Conservation (phyloP, 2,329 filamentous ascomycete species). For the Pseudocercospora fuligena region DNA sequence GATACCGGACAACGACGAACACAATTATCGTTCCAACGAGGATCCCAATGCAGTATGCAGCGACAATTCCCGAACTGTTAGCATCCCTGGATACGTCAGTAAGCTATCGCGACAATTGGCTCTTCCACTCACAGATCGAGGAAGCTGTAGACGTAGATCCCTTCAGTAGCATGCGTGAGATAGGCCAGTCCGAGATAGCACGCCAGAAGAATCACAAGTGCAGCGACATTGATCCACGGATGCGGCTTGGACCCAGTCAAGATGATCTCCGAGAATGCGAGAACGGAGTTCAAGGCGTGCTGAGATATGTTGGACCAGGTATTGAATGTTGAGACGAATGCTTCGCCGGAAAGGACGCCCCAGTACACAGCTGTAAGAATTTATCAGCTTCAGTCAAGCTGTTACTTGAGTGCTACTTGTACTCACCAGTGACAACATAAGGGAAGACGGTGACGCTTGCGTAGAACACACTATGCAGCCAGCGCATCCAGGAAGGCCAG, state of each 20-base stretch:
- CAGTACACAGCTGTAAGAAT: slow-evolving; percentile 48
- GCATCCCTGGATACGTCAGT: background rate
- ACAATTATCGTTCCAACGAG: slow-evolving; percentile 42
- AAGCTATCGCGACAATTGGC: background rate
- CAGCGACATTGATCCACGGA: slow-evolving; percentile 69
- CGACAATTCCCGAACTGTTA: slow-evolving; percentile 57
- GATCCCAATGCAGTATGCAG: slow-evolving; percentile 65
- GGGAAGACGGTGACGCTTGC: slow-evolving; percentile 50
- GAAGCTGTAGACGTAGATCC: slow-evolving; percentile 79
- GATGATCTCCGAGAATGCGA: slow-evolving; percentile 76
- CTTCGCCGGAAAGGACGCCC: slow-evolving; percentile 43
- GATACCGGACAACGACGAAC: slow-evolving; percentile 48
- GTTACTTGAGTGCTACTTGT: background rate
- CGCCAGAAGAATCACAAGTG: slow-evolving; percentile 70
- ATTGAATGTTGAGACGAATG: slow-evolving; percentile 43
- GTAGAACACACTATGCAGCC: slow-evolving; percentile 48
- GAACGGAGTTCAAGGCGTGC: slow-evolving; percentile 74
- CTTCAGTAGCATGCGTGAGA: slow-evolving; percentile 69
- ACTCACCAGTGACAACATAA: slow-evolving; percentile 51
- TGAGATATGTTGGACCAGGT: slow-evolving; percentile 69
- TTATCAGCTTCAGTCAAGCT: background rate
- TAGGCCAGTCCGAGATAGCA: slow-evolving; percentile 77
- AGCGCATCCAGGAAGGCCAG: slow-evolving; percentile 46
- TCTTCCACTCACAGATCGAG: slow-evolving; percentile 61
- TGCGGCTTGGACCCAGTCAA: slow-evolving; percentile 68